Conservation (phyloP, 108 stramenopile species). For the Pseudonitzschia multiseries region DNA sequence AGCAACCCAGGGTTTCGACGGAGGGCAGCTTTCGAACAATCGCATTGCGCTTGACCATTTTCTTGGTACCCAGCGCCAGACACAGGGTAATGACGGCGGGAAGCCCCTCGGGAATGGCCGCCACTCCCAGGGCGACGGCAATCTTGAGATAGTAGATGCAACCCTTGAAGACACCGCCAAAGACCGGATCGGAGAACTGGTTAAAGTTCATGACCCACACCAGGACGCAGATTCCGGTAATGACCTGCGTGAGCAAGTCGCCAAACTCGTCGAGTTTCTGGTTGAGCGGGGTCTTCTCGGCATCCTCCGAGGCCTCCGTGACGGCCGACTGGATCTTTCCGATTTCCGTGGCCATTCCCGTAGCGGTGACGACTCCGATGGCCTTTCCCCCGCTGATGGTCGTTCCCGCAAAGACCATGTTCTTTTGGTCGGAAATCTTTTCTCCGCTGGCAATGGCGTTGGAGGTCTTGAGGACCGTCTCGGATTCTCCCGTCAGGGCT, state of each 20-base stretch:
- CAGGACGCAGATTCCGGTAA: slow-evolving; percentile 67
- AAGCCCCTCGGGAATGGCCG: slow-evolving; percentile 97
- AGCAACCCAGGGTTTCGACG: slow-evolving; percentile 97
- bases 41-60: slow-evolving; percentile 88
- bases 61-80: slow-evolving; percentile 86
- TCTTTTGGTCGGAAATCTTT: slow-evolving; percentile 73
- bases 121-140: slow-evolving; percentile 88
- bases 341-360: slow-evolving; percentile 91
- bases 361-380: slow-evolving; percentile 79
- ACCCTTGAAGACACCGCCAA: slow-evolving; percentile 8
- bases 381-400: slow-evolving; percentile 88
- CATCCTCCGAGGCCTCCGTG: slow-evolving; percentile 58
- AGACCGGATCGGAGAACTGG: slow-evolving; percentile 49
- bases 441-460: slow-evolving; percentile 47
- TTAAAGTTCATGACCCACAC: slow-evolving; percentile 77
- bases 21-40: slow-evolving; percentile 91
- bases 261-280: slow-evolving; percentile 90
- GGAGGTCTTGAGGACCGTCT: slow-evolving; percentile 79
- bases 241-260: slow-evolving; percentile 76
- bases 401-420: slow-evolving; percentile 90
- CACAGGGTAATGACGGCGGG: slow-evolving; percentile 93
- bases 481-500: slow-evolving; percentile 91
- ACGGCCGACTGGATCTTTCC: slow-evolving; percentile 92
- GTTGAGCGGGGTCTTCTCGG: slow-evolving; percentile 90
- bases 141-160: slow-evolving; percentile 48